Evolutionary conservation across 495 filamentous ascomycete species (phyloP).

Genomic region (Paragyromitra xinjiangensis): DNA sequence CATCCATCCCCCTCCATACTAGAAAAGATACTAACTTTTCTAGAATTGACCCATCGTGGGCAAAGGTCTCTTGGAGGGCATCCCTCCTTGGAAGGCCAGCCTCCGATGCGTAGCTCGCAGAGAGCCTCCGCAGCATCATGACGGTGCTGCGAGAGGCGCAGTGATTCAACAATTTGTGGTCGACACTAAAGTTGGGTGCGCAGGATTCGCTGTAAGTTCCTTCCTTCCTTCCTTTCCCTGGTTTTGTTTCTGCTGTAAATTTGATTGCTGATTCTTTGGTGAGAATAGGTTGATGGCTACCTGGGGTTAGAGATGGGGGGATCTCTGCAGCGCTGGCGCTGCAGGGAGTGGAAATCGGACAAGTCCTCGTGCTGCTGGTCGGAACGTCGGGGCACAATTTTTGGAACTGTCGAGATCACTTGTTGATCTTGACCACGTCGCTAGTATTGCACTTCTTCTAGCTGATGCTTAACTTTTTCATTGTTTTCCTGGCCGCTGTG

Average conservation of each 20-base stretch:
- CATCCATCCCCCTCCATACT: no score
- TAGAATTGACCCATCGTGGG: no score
- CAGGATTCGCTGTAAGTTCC: not conserved
- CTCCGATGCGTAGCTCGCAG: not conserved
- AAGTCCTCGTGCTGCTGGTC: not conserved
- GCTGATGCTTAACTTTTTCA: not conserved
- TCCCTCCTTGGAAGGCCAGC: not conserved
- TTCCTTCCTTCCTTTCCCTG: not conserved
- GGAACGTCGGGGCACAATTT: not conserved
- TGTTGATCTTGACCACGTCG: not conserved
- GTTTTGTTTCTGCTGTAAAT: not conserved
- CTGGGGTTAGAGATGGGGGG: not conserved
- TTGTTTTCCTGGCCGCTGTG: not conserved
- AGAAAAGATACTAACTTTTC: no score
- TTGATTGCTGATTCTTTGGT: not conserved
- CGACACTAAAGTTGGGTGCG: not conserved
- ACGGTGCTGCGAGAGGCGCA: not conserved
- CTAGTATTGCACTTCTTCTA: not conserved
- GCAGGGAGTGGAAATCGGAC: not conserved
- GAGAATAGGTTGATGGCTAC: not conserved
- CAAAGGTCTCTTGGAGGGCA: no score
- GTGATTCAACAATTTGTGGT: not conserved
- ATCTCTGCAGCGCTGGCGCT: not conserved
- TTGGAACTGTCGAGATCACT: not conserved
- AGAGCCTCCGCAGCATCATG: not conserved